Conservation (phyloP, 1,284 basidiomycete species). For the Vanrija sp. region DNA sequence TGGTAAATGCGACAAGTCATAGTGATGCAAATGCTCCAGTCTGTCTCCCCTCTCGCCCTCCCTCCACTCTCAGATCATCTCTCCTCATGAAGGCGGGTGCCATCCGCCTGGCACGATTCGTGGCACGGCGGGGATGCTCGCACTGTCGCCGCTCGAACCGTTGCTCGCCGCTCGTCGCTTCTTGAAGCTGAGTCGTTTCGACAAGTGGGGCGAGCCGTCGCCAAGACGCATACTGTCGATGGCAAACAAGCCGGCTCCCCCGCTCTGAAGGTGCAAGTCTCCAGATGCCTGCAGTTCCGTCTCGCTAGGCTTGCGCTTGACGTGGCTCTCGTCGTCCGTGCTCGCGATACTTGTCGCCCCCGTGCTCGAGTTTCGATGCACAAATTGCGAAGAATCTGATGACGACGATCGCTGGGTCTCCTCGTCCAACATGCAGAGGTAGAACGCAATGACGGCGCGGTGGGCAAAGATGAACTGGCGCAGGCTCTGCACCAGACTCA, state of each 20-base stretch:
- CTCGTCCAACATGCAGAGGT: conserved; percentile 68
- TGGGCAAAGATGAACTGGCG: conserved; percentile 88
- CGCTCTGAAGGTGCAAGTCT: conserved; percentile 8
- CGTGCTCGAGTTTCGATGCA: neutral
- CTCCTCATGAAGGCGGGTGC: too few species aligned
- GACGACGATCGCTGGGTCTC: conserved; percentile 1
- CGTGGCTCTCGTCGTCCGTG: conserved; percentile 39
- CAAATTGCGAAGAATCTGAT: neutral
- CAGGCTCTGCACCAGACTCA: conserved; percentile 84
- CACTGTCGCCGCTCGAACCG: neutral
- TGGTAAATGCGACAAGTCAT: too few species aligned
- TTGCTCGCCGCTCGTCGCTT: conserved; percentile 11
- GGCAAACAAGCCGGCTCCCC: neutral
- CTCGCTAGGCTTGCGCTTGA: conserved; percentile 39
- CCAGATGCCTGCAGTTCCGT: conserved; percentile 36
- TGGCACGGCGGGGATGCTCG: neutral
- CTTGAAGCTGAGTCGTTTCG: conserved; percentile 47
- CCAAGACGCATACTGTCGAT: neutral
- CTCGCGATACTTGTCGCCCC: conserved; percentile 1
- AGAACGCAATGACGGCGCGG: conserved; percentile 74
- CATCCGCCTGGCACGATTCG: too few species aligned
- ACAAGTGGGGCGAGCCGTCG: conserved; percentile 21
- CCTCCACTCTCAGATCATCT: too few species aligned
- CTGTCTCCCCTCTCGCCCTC: too few species aligned
- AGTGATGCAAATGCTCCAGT: too few species aligned